phyloP scores from a whole-genome alignment of 345 rosid genomes.

The Pistacia atlantica region DNA sequence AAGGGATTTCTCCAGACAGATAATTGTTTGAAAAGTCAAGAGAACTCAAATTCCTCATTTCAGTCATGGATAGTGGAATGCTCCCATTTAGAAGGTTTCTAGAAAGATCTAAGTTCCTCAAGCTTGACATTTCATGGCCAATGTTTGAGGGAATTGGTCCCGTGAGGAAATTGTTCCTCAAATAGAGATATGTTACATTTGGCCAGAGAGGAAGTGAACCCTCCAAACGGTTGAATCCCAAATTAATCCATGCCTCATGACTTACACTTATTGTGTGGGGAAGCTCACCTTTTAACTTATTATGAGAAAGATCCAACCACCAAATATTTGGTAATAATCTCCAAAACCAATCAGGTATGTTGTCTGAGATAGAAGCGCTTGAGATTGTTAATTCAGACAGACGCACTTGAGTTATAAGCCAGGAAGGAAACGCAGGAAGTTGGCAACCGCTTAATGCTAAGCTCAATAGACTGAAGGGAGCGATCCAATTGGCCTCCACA shows the following conservation, averaged over 20 bases:
- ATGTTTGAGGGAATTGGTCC: conserved; percentile 17
- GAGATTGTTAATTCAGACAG: conserved; percentile 10
- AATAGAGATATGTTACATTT: conserved; percentile 11
- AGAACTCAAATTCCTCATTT: conserved; percentile 8
- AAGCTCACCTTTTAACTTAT: not conserved
- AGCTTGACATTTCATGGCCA: not conserved
- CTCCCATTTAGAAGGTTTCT: conserved; percentile 26
- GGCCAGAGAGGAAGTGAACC: conserved; percentile 24
- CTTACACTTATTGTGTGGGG: not conserved
- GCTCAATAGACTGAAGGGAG: too few relatives aligned
- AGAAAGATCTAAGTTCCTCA: conserved; percentile 20
- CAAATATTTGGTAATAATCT: not conserved
- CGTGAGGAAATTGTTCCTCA: conserved; percentile 17
- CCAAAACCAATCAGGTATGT: conserved; percentile 31
- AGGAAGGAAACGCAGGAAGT: not conserved
- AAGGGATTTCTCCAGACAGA: conserved; percentile 19
- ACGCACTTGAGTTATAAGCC: conserved; percentile 28
- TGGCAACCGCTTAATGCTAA: too few relatives aligned
- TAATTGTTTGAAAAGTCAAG: conserved; percentile 27
- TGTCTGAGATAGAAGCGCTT: conserved; percentile 12
- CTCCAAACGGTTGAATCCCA: conserved; percentile 21
- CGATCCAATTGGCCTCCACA: too few relatives aligned
- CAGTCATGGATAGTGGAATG: conserved; percentile 23
- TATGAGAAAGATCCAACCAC: conserved; percentile 19
- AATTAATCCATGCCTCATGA: not conserved